These are phyloP conservation scores for Rhizomucor pusillus DNA, from an alignment of 371 early-diverging fungal genomes.

Conservation along the genomic window DNA sequence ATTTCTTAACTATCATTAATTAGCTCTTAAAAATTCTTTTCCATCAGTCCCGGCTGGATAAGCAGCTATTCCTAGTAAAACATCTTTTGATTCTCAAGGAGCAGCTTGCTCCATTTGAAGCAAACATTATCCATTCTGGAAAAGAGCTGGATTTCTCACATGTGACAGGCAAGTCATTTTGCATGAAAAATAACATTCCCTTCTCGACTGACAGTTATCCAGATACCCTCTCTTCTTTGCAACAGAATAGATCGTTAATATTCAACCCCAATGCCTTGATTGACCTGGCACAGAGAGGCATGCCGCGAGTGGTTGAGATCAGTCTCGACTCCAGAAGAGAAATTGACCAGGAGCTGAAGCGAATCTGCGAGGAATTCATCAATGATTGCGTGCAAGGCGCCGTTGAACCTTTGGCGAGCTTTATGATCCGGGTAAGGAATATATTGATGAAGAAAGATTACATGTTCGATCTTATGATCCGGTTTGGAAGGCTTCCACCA, in stretches of 20 bases:
- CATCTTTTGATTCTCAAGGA: slow-evolving; percentile 80
- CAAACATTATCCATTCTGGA: slow-evolving; percentile 66
- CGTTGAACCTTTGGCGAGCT: slow-evolving; percentile 66
- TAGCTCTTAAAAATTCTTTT: slow-evolving; percentile 2
- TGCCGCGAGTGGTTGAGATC: slow-evolving; percentile 58
- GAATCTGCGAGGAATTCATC: slow-evolving; percentile 76
- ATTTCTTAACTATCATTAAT: background rate
- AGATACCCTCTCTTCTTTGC: slow-evolving; percentile 43
- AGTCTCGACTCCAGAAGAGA: slow-evolving; percentile 57
- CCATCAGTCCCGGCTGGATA: slow-evolving; percentile 59
- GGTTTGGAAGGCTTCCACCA: too few relatives aligned
- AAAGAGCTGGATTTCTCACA: slow-evolving; percentile 68
- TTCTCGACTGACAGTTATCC: background rate
- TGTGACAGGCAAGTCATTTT: slow-evolving; percentile 44
- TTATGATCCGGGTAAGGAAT: slow-evolving; percentile 64
- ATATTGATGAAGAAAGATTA: background rate
- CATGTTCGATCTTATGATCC: background rate
- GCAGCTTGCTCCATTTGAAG: slow-evolving; percentile 75
- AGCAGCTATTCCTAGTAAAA: slow-evolving; percentile 78
- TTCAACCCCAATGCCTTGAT: slow-evolving; percentile 49
- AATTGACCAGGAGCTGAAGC: slow-evolving; percentile 70
- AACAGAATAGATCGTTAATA: slow-evolving; percentile 35
- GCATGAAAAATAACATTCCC: background rate
- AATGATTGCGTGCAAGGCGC: slow-evolving; percentile 59
- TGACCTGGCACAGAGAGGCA: slow-evolving; percentile 56